Evolutionary conservation across 495 filamentous ascomycete genomes (phyloP).

Genomic region (Penicillium chermesinum): DNA sequence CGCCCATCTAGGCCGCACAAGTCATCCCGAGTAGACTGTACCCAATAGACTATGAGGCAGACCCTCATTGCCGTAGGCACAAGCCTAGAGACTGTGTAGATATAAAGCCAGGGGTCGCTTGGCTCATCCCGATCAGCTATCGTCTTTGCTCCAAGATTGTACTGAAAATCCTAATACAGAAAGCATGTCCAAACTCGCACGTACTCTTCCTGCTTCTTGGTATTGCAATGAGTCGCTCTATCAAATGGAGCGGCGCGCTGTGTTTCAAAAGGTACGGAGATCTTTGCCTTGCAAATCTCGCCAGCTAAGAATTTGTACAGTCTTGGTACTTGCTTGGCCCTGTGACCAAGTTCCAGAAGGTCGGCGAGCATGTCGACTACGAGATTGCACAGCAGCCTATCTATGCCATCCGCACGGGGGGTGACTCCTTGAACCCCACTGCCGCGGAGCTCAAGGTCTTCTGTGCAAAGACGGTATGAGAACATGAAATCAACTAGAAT

Average conservation of each 20-base stretch:
- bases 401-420: conserved; percentile 36
- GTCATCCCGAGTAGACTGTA: conserved; percentile 6
- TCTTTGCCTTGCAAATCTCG: neutral
- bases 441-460: conserved; percentile 38
- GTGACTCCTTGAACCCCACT: conserved; percentile 25
- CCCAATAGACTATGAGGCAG: conserved; percentile 3
- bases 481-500: neutral
- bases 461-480: conserved; percentile 31
- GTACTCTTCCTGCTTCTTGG: conserved; percentile 42
- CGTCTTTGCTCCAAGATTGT: neutral
- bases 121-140: neutral
- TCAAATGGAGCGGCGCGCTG: conserved; percentile 50
- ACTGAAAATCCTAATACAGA: conserved; percentile 1
- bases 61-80: neutral
- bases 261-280: conserved; percentile 46
- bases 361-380: conserved; percentile 44
- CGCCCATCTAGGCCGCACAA: neutral
- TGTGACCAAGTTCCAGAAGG: conserved; percentile 46
- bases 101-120: conserved; percentile 2
- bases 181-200: conserved; percentile 36
- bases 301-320: conserved; percentile 24
- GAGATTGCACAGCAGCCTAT: conserved; percentile 52
- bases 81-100: neutral
- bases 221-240: conserved; percentile 40
- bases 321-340: conserved; percentile 62